Evolutionary conservation across 1,284 basidiomycete species (phyloP), one percentile per base, ranked within the genome.

Genomic region (Wolfiporia cocos): DNA sequence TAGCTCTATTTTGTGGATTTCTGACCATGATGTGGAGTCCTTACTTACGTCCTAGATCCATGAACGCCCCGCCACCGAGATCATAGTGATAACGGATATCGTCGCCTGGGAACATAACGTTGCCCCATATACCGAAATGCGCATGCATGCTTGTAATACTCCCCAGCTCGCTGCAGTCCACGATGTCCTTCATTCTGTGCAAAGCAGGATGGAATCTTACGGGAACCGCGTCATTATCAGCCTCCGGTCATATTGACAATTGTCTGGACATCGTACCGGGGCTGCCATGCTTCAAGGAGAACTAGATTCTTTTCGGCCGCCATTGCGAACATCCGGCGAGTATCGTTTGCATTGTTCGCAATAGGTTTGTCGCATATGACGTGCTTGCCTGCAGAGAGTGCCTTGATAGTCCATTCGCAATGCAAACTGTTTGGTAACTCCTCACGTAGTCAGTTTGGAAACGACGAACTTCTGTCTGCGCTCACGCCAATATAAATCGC

Each of bases 391-490:
- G 78, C 77, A 5, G 65, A 62, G 19, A 88, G 67, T 4, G 81
- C 80, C 49, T 83, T 85, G 73, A 84, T 80, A 1, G 83, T 81
- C 83, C 83, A 88, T 52, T 86, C 83, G 47, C 71, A 83, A 53
- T 87, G 83, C n/a, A 86, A 60, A 2, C 71, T 74, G 49, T 84
- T 84, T 0, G 83, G 83, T 0, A 85, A 67, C 71, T 81, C 43
- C n/a, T n/a, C n/a, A n/a, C n/a, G n/a, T n/a, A n/a, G n/a, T n/a
- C n/a, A n/a, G n/a, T n/a, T n/a, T n/a, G n/a, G n/a, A n/a, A n/a
- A n/a, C n/a, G 14, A 44, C 42, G 34, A 38, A 42, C 21, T 43
- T 15, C n/a, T 12, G 24, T 15, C 21, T 14, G 17, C n/a, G 49
- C 67, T 18, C 50, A 83, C 79, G 3, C 81, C 73, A 46, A 80